Evolutionary conservation across 2,329 filamentous ascomycete genomes (phyloP).

Genomic region (Alternaria gaisen): DNA sequence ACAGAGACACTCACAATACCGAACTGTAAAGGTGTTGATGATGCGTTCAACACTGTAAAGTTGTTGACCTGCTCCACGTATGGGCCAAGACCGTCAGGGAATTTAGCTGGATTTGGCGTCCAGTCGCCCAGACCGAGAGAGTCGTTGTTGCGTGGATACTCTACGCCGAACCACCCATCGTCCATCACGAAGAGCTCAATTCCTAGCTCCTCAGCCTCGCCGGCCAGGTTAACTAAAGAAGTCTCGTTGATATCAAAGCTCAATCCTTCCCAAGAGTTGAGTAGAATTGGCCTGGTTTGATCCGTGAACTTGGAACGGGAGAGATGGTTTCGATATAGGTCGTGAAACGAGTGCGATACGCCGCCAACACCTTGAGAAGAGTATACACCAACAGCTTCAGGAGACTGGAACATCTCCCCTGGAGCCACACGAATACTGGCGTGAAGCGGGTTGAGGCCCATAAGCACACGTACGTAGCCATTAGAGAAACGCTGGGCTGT

Average conservation of each 20-base stretch:
- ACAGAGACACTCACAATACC: conserved; percentile 54
- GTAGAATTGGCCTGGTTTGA: conserved; percentile 62
- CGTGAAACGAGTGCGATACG: conserved; percentile 70
- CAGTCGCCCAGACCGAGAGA: conserved; percentile 70
- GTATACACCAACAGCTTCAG: conserved; percentile 70
- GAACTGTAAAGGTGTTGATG: conserved; percentile 63
- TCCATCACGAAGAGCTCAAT: conserved; percentile 72
- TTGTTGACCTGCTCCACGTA: conserved; percentile 62
- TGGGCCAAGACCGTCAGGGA: conserved; percentile 64
- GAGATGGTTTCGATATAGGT: conserved; percentile 68
- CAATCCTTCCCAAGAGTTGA: conserved; percentile 74
- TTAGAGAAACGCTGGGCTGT: conserved; percentile 71
- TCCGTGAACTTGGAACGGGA: conserved; percentile 65
- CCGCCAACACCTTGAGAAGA: conserved; percentile 67
- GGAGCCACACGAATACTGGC: conserved; percentile 66
- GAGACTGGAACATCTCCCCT: conserved; percentile 66
- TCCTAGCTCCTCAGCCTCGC: conserved; percentile 66
- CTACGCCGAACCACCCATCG: conserved; percentile 73
- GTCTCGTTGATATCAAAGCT: conserved; percentile 67
- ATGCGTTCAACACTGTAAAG: conserved; percentile 57
- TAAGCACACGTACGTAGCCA: conserved; percentile 66
- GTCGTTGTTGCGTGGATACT: conserved; percentile 68
- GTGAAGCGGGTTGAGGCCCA: conserved; percentile 69
- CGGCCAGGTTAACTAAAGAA: conserved; percentile 64
- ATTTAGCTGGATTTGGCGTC: conserved; percentile 66